Conservation (phyloP, 257 asterid species). For the Fraxinus excelsior region DNA sequence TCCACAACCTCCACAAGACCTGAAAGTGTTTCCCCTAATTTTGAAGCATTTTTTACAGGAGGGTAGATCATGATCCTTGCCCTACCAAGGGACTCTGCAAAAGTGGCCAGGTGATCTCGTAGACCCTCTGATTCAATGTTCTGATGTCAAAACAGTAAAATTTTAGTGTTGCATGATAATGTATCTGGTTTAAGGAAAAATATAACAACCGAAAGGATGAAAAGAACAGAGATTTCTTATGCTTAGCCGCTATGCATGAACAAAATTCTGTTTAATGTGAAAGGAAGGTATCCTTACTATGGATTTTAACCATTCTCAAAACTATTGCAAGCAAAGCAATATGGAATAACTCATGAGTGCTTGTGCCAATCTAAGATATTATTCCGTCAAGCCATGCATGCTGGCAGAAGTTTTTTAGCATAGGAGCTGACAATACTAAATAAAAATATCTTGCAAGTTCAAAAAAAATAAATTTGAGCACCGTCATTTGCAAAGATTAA, state of each 20-base stretch:
- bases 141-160: constrained; percentile 38
- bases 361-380: background rate
- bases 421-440: too few species aligned
- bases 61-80: constrained; percentile 64
- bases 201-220: background rate
- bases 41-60: constrained; percentile 46
- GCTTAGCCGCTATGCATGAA: too few species aligned
- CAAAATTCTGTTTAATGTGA: too few species aligned
- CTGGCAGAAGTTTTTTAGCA: background rate
- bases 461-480: background rate
- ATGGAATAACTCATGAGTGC: background rate
- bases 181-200: background rate
- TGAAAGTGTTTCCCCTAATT: constrained; percentile 52
- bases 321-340: background rate
- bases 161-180: too few species aligned
- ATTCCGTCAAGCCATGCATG: background rate
- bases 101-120: constrained; percentile 61
- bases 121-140: constrained; percentile 77
- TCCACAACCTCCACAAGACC: constrained; percentile 72
- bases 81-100: constrained; percentile 65
- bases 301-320: too few species aligned
- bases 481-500: background rate
- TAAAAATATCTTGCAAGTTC: background rate
- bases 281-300: too few species aligned
- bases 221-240: too few species aligned